These are phyloP conservation scores for Mrakiaceae sp. DNA, from an alignment of 1,284 basidiomycete genomes.

Conservation along the genomic window DNA sequence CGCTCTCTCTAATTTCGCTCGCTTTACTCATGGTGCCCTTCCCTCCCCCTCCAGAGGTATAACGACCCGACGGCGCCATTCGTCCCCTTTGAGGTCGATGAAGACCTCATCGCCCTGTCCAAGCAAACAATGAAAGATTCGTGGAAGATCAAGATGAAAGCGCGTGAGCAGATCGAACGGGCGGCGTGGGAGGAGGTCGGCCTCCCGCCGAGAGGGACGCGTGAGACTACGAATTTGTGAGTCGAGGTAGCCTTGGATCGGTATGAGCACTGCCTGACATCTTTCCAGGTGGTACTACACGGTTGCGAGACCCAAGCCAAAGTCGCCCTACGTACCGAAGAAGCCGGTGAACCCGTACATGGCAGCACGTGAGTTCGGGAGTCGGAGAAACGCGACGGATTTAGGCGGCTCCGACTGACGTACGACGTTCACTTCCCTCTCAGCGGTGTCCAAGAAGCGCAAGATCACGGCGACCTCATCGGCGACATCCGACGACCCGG, in stretches of 20 bases:
- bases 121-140: neutral
- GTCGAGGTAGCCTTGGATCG: neutral
- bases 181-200: neutral
- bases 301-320: neutral
- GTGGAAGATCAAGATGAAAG: slow-evolving; percentile 8
- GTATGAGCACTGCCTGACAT: neutral
- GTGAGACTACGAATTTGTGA: neutral
- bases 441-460: no score
- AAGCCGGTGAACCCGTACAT: no score
- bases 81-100: slow-evolving; percentile 1
- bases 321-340: neutral
- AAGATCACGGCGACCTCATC: neutral
- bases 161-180: neutral
- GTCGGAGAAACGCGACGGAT: neutral
- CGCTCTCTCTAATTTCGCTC: no score
- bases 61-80: neutral
- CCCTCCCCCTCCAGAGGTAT: neutral
- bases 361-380: no score
- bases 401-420: neutral
- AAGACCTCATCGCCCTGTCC: slow-evolving; percentile 3
- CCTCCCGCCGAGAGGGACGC: neutral
- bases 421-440: neutral
- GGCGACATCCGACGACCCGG: neutral
- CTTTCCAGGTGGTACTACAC: neutral
- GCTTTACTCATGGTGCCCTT: no score